phyloP scores from a whole-genome alignment of 1,139 yeast species.

The Sugiyamaella castrensis region DNA sequence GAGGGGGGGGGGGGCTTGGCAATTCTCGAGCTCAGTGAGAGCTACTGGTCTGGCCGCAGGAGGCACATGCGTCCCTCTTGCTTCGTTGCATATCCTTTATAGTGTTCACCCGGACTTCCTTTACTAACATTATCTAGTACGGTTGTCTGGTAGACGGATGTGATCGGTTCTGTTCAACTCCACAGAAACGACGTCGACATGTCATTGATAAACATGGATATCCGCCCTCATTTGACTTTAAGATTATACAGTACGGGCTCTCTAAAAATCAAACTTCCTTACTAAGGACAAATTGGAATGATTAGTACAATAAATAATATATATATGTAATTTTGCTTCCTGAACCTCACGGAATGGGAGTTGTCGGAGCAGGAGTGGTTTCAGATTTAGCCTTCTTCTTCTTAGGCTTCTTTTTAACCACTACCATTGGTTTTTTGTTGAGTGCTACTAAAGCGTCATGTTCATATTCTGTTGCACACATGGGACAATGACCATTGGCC shows the following conservation, averaged over 20 bases:
- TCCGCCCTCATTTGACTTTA: conserved; percentile 36
- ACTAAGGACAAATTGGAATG: neutral
- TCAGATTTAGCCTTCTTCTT: conserved; percentile 29
- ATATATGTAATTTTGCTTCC: too few species aligned
- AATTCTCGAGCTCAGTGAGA: neutral
- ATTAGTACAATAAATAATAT: too few species aligned
- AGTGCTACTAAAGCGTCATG: conserved; percentile 55
- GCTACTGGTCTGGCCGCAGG: neutral
- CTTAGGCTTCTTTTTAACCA: conserved; percentile 44
- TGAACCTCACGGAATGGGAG: too few species aligned
- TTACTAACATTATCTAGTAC: conserved; percentile 23
- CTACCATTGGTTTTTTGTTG: conserved; percentile 54
- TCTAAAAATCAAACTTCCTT: conserved; percentile 14
- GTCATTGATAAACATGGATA: conserved; percentile 51
- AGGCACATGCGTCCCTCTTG: too few species aligned
- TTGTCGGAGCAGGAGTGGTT: conserved; percentile 1
- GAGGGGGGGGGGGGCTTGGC: too few species aligned
- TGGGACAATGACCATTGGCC: conserved; percentile 55
- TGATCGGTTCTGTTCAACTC: conserved; percentile 37
- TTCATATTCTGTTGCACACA: conserved; percentile 63
- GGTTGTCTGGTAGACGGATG: conserved; percentile 47
- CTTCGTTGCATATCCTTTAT: too few species aligned
- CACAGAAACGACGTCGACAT: conserved; percentile 47
- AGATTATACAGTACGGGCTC: conserved; percentile 19
- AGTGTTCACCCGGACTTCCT: too few species aligned